Conservation (phyloP, 441 rosid genomes). For the Capsella rubella region DNA sequence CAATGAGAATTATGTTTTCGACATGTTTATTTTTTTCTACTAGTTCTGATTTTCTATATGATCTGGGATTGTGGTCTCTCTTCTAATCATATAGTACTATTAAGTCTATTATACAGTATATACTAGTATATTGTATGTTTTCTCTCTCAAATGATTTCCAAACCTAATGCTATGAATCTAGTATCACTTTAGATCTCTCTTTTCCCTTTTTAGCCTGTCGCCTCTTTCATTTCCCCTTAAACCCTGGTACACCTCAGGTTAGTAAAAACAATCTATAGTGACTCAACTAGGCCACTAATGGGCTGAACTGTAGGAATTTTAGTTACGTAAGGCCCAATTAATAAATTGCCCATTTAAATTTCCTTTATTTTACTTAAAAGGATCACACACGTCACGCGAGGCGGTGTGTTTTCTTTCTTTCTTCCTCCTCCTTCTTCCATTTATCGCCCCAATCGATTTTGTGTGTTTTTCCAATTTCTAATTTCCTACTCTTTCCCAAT, state of each 20-base stretch:
- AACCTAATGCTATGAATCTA: slow-evolving; percentile 1
- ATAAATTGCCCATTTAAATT: not conserved
- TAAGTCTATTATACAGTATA: too few species aligned
- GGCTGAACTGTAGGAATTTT: not conserved
- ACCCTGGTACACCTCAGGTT: too few species aligned
- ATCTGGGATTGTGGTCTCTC: not conserved
- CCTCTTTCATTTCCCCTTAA: slow-evolving; percentile 32
- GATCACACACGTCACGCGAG: slow-evolving; percentile 14
- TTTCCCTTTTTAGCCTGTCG: slow-evolving; percentile 37
- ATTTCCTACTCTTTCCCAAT: slow-evolving; percentile 8
- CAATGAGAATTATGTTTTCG: too few species aligned
- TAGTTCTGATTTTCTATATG: slow-evolving; percentile 7
- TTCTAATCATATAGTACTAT: not conserved
- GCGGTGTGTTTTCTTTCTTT: not conserved
- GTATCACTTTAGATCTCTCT: slow-evolving; percentile 22
- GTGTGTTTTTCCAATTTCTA: not conserved
- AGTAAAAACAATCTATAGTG: not conserved
- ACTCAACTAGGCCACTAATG: not conserved
- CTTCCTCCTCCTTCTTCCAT: not conserved
- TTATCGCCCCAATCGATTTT: slow-evolving; percentile 3
- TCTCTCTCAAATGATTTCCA: slow-evolving; percentile 36
- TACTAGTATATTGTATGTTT: not conserved
- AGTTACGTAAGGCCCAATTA: not conserved
- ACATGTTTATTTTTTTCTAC: not conserved
- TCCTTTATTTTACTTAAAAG: not conserved